These are phyloP conservation scores for Rhizopogon vinicolor DNA, from an alignment of 768 basidiomycete species.

Conservation along the genomic window DNA sequence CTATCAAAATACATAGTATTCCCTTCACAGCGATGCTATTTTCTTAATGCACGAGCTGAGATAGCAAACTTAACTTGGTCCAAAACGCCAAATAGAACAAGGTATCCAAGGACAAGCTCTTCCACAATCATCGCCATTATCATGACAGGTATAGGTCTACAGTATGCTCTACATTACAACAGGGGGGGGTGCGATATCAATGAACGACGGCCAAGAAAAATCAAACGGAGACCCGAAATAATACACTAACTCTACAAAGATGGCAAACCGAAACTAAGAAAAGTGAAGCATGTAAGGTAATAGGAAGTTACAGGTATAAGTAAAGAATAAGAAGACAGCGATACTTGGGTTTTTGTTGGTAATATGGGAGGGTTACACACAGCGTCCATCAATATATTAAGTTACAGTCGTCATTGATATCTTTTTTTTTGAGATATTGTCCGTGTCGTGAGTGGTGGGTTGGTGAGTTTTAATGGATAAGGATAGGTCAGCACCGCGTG, in stretches of 20 bases:
- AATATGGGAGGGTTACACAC: neutral
- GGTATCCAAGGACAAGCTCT: neutral
- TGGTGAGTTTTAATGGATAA: constrained; percentile 10
- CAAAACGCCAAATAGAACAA: neutral
- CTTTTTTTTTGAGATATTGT: constrained; percentile 8
- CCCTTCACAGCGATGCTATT: too few relatives aligned
- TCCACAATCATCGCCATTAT: neutral
- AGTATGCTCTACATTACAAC: neutral
- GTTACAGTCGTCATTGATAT: constrained; percentile 12
- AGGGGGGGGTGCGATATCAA: neutral
- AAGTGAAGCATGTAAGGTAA: neutral
- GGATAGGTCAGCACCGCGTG: constrained; percentile 19
- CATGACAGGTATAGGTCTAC: neutral
- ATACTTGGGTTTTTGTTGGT: neutral
- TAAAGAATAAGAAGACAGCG: neutral
- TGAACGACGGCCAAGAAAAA: constrained; percentile 3
- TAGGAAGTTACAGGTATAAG: neutral
- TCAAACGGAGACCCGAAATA: neutral
- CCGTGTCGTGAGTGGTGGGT: constrained; percentile 15
- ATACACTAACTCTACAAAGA: constrained; percentile 2
- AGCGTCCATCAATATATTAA: constrained; percentile 6
- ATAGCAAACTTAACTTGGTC: too few relatives aligned
- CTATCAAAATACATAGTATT: too few relatives aligned
- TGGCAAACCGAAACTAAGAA: neutral
- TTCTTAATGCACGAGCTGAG: neutral